Conservation (phyloP, 495 filamentous ascomycete species). For the Talaromyces ruber region DNA sequence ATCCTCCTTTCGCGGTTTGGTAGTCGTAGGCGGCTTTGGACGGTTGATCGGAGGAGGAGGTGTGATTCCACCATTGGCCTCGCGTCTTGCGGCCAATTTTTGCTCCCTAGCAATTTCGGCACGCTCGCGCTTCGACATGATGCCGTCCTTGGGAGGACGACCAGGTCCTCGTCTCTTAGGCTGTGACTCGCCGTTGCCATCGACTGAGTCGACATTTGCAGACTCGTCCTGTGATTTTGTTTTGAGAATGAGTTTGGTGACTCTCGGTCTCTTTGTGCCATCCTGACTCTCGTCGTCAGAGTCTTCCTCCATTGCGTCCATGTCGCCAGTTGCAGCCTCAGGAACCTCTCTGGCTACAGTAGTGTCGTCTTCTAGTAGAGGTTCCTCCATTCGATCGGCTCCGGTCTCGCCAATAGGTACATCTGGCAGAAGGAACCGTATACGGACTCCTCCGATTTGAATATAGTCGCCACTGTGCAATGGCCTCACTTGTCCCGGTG, state of each 20-base stretch:
- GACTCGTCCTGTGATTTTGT: conserved; percentile 24
- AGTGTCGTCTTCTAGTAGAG: conserved; percentile 31
- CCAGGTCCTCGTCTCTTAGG: conserved; percentile 75
- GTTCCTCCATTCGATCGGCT: conserved; percentile 59
- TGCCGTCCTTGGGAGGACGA: conserved; percentile 81
- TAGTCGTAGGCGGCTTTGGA: conserved; percentile 46
- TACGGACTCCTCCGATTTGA: conserved; percentile 69
- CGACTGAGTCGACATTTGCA: conserved; percentile 20
- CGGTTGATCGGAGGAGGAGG: conserved; percentile 39
- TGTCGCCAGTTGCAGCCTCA: conserved; percentile 16
- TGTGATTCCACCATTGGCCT: conserved; percentile 35
- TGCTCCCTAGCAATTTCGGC: conserved; percentile 57
- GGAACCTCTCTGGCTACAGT: conserved; percentile 23
- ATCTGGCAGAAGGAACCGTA: conserved; percentile 68
- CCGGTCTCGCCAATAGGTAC: conserved; percentile 60
- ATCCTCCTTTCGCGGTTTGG: conserved; percentile 34
- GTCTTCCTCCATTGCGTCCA: conserved; percentile 24
- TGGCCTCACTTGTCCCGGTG: conserved; percentile 50
- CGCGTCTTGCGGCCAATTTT: conserved; percentile 39
- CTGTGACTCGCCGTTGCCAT: conserved; percentile 24
- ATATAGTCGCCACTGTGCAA: conserved; percentile 66
- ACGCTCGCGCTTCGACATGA: conserved; percentile 83
- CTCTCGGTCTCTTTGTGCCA: conserved; percentile 24
- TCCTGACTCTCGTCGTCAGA: conserved; percentile 22
- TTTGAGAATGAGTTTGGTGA: conserved; percentile 29